These are phyloP conservation scores for Saccharomycopsis sp. DNA, from an alignment of 805 yeast species.

Conservation along the genomic window DNA sequence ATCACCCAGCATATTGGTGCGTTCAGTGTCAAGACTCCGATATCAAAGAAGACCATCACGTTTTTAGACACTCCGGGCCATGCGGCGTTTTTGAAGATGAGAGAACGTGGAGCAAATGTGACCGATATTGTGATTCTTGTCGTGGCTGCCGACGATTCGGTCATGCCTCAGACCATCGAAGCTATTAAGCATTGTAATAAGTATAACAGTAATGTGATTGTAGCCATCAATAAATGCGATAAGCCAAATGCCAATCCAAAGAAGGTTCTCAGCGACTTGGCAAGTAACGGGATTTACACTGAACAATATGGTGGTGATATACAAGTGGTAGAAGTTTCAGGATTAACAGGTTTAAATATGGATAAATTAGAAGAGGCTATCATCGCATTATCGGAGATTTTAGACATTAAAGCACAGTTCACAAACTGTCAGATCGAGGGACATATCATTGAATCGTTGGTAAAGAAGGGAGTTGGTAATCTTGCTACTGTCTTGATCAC, in stretches of 20 bases:
- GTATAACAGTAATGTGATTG: conserved; percentile 76
- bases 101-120: conserved; percentile 91
- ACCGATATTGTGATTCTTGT: conserved; percentile 91
- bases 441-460: conserved; percentile 81
- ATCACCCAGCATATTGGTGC: conserved; percentile 99
- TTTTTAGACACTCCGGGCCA: conserved; percentile 98
- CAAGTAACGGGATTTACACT: conserved; percentile 70
- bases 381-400: conserved; percentile 73
- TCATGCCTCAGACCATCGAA: conserved; percentile 95
- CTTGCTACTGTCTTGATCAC: conserved; percentile 80
- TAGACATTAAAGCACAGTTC: conserved; percentile 62
- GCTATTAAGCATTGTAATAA: conserved; percentile 89
- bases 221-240: conserved; percentile 91
- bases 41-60: conserved; percentile 69
- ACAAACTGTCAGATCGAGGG: conserved; percentile 60
- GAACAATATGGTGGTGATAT: conserved; percentile 96
- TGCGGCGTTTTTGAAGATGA: conserved; percentile 92
- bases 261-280: conserved; percentile 69
- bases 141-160: conserved; percentile 96
- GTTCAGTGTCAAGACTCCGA: conserved; percentile 76
- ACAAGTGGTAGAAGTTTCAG: conserved; percentile 82
- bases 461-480: conserved; percentile 75
- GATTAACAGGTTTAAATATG: conserved; percentile 85
- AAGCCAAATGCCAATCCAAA: conserved; percentile 69
- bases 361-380: conserved; percentile 86